Percentiles rank a stretch among this genome's conserved stretches.
These are phyloP conservation scores for Coprinellus aureogranulatus DNA, from an alignment of 768 basidiomycete species.

Conservation along the genomic window DNA sequence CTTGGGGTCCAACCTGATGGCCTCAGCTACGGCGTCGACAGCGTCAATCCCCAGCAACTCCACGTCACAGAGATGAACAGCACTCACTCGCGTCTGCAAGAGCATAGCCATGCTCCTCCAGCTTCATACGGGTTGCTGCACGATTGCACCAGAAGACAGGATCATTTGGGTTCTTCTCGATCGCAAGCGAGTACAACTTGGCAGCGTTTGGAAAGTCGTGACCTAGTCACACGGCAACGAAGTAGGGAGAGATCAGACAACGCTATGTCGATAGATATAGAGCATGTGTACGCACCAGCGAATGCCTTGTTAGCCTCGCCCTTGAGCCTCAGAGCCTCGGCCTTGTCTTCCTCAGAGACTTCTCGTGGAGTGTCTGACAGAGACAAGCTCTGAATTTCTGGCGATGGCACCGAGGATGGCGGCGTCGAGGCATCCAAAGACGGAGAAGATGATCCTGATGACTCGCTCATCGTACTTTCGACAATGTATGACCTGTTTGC, in stretches of 20 bases:
- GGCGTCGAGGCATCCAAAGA: conserved; percentile 43
- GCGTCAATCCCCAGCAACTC: conserved; percentile 4
- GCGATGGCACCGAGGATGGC: conserved; percentile 56
- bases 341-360: conserved; percentile 69
- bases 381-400: conserved; percentile 50
- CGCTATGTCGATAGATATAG: too few relatives aligned
- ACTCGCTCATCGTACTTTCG: conserved; percentile 8
- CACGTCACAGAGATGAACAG: not conserved
- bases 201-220: conserved; percentile 79
- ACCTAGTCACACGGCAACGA: too few relatives aligned
- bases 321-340: conserved; percentile 71
- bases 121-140: conserved; percentile 86
- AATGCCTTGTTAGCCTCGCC: conserved; percentile 88
- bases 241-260: too few relatives aligned
- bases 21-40: conserved; percentile 57
- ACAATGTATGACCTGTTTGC: not conserved
- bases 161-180: conserved; percentile 85
- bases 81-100: conserved; percentile 80
- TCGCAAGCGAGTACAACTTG: conserved; percentile 77
- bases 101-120: conserved; percentile 93
- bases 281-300: conserved; percentile 43
- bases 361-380: conserved; percentile 37
- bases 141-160: conserved; percentile 93
- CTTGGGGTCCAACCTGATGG: conserved; percentile 82
- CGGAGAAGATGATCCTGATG: conserved; percentile 39